Evolutionary conservation across 345 rosid species (phyloP).

Genomic region (Dovyalis caffra): DNA sequence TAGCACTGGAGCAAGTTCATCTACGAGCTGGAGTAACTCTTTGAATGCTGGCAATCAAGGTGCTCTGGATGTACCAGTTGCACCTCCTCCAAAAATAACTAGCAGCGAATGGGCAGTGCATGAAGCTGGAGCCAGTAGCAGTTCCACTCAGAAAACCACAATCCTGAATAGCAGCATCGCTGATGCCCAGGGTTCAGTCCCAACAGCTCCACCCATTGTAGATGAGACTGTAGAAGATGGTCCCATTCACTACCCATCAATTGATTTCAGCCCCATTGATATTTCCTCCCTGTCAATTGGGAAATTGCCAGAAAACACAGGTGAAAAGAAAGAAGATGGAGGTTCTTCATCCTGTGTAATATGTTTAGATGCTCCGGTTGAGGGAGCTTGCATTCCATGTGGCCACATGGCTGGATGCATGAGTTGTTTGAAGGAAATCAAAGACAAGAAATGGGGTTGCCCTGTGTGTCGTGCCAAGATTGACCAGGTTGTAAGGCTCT

Average conservation of each 20-base stretch:
- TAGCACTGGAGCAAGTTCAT: constrained; percentile 43
- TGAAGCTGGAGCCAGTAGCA: constrained; percentile 21
- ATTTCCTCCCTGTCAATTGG: constrained; percentile 34
- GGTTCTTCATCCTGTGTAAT: constrained; percentile 53
- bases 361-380: constrained; percentile 90
- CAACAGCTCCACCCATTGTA: constrained; percentile 62
- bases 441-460: constrained; percentile 85
- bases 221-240: constrained; percentile 53
- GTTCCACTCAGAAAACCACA: constrained; percentile 16
- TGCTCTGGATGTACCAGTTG: constrained; percentile 21
- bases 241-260: constrained; percentile 75
- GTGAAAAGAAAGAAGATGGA: constrained; percentile 48
- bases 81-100: constrained; percentile 36
- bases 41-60: constrained; percentile 13
- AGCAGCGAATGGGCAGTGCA: constrained; percentile 15
- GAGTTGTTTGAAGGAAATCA: constrained; percentile 84
- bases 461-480: constrained; percentile 93
- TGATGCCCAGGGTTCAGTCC: constrained; percentile 33
- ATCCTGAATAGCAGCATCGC: constrained; percentile 16
- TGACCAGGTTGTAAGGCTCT: constrained; percentile 69
- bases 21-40: constrained; percentile 34
- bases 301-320: constrained; percentile 19
- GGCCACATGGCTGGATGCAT: constrained; percentile 98
- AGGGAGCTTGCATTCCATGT: constrained; percentile 96
- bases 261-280: constrained; percentile 60